Conservation (phyloP, 345 rosid species). For the Ailanthus altissimus region DNA sequence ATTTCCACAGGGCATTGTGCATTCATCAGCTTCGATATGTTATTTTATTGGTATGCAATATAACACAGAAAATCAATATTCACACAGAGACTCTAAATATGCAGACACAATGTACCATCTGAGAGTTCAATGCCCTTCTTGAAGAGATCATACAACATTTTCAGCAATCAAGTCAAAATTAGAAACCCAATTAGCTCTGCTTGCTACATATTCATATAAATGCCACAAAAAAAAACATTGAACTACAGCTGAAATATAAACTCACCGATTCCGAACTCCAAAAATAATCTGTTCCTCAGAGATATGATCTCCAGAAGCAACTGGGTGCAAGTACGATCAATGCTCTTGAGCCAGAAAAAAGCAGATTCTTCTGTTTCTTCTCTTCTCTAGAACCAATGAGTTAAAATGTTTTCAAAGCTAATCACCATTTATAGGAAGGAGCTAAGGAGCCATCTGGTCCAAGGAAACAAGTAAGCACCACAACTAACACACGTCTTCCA, state of each 20-base stretch:
- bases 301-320: too few relatives aligned
- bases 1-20: not conserved
- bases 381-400: slow-evolving; percentile 11
- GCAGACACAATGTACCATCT: not conserved
- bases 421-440: not conserved
- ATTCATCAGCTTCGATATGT: not conserved
- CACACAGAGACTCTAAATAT: not conserved
- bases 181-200: not conserved
- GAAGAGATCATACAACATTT: not conserved
- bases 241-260: not conserved
- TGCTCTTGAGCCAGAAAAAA: too few relatives aligned
- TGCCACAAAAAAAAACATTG: not conserved
- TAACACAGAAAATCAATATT: not conserved
- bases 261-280: not conserved
- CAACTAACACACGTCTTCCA: slow-evolving; percentile 13
- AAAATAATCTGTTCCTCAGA: not conserved
- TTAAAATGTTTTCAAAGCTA: not conserved
- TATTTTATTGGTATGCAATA: not conserved
- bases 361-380: not conserved
- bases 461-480: slow-evolving; percentile 7
- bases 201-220: not conserved
- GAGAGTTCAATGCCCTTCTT: too few relatives aligned
- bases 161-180: not conserved
- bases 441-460: not conserved
- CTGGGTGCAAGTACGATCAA: too few relatives aligned